These are phyloP conservation scores for Penicillium crustosum DNA, from an alignment of 2,329 filamentous ascomycete species.

Conservation along the genomic window DNA sequence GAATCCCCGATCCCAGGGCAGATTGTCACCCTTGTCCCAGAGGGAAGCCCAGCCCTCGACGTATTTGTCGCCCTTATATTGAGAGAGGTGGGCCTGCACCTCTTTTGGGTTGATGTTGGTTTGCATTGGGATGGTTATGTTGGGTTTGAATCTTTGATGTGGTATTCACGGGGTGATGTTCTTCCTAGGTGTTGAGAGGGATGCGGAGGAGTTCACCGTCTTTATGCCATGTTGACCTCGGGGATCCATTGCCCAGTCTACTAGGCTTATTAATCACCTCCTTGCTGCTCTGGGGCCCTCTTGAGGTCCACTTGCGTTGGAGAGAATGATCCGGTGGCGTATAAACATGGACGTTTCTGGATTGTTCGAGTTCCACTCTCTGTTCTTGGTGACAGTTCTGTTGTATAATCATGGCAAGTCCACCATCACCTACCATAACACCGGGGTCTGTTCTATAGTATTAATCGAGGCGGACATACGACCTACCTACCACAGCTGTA, in stretches of 20 bases:
- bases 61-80: slow-evolving; percentile 44
- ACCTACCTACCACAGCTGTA: neutral
- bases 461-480: neutral
- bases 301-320: neutral
- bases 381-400: neutral
- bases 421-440: neutral
- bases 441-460: neutral
- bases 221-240: slow-evolving; percentile 6
- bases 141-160: neutral
- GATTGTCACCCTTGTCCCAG: slow-evolving; percentile 54
- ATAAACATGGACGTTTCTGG: neutral
- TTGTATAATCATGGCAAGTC: neutral
- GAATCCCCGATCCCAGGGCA: slow-evolving; percentile 60
- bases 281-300: slow-evolving; percentile 13
- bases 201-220: slow-evolving; percentile 12
- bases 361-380: neutral
- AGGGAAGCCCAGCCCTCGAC: slow-evolving; percentile 54
- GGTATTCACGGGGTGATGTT: neutral
- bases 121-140: slow-evolving; percentile 14
- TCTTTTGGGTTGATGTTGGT: slow-evolving; percentile 21
- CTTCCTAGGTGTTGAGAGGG: neutral
- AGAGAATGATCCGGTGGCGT: neutral
- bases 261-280: slow-evolving; percentile 25
- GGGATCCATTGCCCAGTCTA: neutral
- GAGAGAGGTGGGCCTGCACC: slow-evolving; percentile 45